These are phyloP conservation scores for Xylaria hypoxylon DNA, from an alignment of 2,329 filamentous ascomycete genomes.

Conservation along the genomic window DNA sequence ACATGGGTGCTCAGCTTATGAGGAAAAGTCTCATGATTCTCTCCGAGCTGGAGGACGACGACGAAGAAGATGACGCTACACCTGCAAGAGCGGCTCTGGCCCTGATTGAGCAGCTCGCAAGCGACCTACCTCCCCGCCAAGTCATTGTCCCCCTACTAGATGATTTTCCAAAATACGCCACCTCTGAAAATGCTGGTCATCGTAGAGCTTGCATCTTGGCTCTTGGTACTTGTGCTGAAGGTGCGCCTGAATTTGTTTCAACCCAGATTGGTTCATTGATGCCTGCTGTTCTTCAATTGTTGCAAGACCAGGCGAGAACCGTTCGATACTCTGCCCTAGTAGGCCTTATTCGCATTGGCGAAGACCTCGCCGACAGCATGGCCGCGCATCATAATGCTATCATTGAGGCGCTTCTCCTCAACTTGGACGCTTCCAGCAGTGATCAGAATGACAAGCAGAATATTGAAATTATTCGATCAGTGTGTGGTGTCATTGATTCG, in stretches of 20 bases:
- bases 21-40: constrained; percentile 89
- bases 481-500: constrained; percentile 90
- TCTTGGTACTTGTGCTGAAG: constrained; percentile 93
- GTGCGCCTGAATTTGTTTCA: constrained; percentile 95
- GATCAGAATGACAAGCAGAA: constrained; percentile 79
- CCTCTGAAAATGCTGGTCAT: constrained; percentile 78
- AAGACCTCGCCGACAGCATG: constrained; percentile 93
- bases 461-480: constrained; percentile 86
- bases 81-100: constrained; percentile 87
- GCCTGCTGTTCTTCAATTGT: constrained; percentile 83
- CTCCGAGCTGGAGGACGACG: constrained; percentile 84
- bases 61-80: constrained; percentile 85
- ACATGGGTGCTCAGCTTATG: constrained; percentile 87
- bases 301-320: constrained; percentile 84
- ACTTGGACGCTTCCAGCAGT: constrained; percentile 83
- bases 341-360: constrained; percentile 87
- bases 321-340: constrained; percentile 91
- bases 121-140: constrained; percentile 89
- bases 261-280: constrained; percentile 90
- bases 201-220: constrained; percentile 92
- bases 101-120: constrained; percentile 88
- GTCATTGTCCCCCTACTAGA: constrained; percentile 93
- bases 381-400: constrained; percentile 85
- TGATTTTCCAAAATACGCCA: constrained; percentile 84
- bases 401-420: constrained; percentile 86